Evolutionary conservation across 1,284 basidiomycete genomes (phyloP).

Genomic region (Vanrija sp.): DNA sequence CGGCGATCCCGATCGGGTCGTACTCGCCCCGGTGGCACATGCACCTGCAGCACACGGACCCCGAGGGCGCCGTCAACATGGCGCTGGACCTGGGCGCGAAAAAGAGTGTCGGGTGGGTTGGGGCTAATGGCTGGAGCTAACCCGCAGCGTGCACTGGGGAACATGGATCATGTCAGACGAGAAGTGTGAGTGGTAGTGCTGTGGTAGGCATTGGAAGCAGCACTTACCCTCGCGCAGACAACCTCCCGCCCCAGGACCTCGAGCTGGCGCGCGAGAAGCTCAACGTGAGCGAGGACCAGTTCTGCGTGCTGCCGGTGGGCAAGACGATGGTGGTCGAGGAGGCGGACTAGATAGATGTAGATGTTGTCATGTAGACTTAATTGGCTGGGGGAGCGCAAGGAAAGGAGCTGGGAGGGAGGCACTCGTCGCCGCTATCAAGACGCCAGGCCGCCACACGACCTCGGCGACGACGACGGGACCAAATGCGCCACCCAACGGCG

Average conservation of each 20-base stretch:
- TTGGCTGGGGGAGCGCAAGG: not conserved
- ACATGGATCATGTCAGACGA: conserved; percentile 53
- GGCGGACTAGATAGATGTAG: not conserved
- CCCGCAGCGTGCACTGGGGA: conserved; percentile 49
- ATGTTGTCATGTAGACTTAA: conserved; percentile 2
- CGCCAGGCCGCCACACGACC: not conserved
- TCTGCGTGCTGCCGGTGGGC: conserved; percentile 37
- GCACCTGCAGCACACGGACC: conserved; percentile 49
- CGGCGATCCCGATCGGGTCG: conserved; percentile 52
- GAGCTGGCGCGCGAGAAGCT: conserved; percentile 36
- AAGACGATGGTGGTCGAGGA: conserved; percentile 39
- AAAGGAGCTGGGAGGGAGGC: not conserved
- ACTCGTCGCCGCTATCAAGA: too few species aligned
- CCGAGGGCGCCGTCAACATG: conserved; percentile 49
- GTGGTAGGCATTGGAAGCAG: not conserved
- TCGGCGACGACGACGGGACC: not conserved
- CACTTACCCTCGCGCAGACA: conserved; percentile 21
- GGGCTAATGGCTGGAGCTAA: conserved; percentile 1
- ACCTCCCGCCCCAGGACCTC: conserved; percentile 40
- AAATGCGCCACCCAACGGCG: not conserved
- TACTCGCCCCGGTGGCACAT: conserved; percentile 50
- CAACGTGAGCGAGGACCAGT: conserved; percentile 29
- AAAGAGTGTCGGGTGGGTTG: conserved; percentile 28
- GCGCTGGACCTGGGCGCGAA: conserved; percentile 41
- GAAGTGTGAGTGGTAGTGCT: conserved; percentile 31